Evolutionary conservation across 2,329 filamentous ascomycete species (phyloP).

Genomic region (Cercospora janseana): DNA sequence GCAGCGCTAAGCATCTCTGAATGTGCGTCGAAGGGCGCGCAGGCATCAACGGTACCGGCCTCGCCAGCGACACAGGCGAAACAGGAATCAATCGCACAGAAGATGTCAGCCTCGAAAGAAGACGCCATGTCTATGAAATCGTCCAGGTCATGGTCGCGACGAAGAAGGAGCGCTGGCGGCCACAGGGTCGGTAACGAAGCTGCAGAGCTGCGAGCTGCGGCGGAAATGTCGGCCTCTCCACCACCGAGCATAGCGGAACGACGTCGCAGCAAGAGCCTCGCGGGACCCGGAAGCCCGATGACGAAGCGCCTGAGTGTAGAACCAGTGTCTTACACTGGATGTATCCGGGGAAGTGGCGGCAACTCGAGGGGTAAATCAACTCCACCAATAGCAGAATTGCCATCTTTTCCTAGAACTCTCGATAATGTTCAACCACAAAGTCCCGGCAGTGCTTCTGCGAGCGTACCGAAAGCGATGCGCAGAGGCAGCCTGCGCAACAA

Average conservation of each 20-base stretch:
- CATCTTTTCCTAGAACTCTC: slow-evolving; percentile 43
- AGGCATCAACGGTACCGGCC: too few species aligned
- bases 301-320: slow-evolving; percentile 9
- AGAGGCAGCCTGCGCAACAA: slow-evolving; percentile 7
- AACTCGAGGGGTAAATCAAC: too few species aligned
- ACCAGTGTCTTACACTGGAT: not conserved
- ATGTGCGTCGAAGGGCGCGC: too few species aligned
- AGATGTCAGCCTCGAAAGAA: too few species aligned
- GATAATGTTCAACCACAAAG: slow-evolving; percentile 43
- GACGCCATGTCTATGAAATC: too few species aligned
- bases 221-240: slow-evolving; percentile 8
- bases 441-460: slow-evolving; percentile 28
- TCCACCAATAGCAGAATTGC: slow-evolving; percentile 40
- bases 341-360: slow-evolving; percentile 10
- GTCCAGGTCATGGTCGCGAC: too few species aligned
- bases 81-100: too few species aligned
- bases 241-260: slow-evolving; percentile 4
- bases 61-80: too few species aligned
- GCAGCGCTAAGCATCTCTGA: too few species aligned
- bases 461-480: slow-evolving; percentile 6
- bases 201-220: too few species aligned
- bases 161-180: too few species aligned
- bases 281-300: slow-evolving; percentile 7
- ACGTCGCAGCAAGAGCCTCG: slow-evolving; percentile 20
- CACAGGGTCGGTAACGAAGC: too few species aligned